Conservation (phyloP, 345 rosid species). For the Syzygium oleosum region DNA sequence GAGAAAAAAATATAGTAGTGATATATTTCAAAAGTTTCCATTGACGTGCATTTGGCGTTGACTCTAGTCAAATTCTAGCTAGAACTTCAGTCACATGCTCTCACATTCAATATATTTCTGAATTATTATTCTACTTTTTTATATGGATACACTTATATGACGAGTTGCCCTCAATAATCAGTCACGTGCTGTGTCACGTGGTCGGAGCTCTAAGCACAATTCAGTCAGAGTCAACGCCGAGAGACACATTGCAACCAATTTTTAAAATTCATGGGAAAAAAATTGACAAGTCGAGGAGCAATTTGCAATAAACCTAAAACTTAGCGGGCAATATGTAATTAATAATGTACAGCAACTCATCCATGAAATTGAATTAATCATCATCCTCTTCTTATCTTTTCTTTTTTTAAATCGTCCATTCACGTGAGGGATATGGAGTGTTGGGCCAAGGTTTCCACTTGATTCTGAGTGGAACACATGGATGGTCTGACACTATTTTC, state of each 20-base stretch:
- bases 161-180: fast-evolving
- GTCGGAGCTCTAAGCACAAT: background rate
- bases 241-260: background rate
- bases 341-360: background rate
- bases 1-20: too few species aligned
- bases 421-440: background rate
- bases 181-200: background rate
- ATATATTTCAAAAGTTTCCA: too few species aligned
- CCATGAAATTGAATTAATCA: background rate
- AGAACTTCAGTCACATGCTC: background rate
- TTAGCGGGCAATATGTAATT: background rate
- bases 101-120: background rate
- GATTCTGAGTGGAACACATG: background rate
- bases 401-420: background rate
- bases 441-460: background rate
- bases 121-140: background rate
- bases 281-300: background rate
- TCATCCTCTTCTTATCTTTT: background rate
- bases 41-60: too few species aligned
- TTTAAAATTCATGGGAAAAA: background rate
- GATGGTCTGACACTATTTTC: background rate
- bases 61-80: background rate
- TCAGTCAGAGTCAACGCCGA: fast-evolving
- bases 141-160: background rate
- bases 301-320: background rate